Percentiles rank a stretch among this genome's conserved stretches.
Evolutionary conservation across 73 alveolate species (phyloP).

Genomic region (Symbiodinium natans): DNA sequence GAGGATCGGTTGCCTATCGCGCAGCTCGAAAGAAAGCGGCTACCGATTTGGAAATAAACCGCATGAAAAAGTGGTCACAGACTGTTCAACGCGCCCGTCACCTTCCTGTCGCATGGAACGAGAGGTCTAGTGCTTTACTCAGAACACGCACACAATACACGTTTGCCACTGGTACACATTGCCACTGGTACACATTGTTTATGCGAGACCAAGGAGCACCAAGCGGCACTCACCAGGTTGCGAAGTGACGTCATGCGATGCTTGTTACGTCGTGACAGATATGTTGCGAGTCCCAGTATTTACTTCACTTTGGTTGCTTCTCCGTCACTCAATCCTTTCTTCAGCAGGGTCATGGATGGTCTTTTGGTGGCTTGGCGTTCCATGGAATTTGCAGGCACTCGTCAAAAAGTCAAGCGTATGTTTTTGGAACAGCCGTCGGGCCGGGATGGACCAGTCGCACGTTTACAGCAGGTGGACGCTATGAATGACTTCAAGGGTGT

Average conservation of each 20-base stretch:
- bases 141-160: constrained; percentile 11
- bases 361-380: neutral
- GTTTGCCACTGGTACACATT: neutral
- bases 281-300: neutral
- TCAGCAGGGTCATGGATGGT: neutral
- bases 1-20: neutral
- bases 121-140: neutral
- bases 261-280: neutral
- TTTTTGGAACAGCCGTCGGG: neutral
- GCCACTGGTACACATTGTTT: neutral
- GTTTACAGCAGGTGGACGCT: neutral
- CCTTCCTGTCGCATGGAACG: neutral
- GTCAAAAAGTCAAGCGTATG: neutral
- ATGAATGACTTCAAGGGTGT: neutral
- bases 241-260: constrained; percentile 6
- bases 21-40: neutral
- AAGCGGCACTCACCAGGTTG: neutral
- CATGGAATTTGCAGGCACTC: neutral
- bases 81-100: neutral
- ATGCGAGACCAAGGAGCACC: neutral
- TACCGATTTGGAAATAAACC: neutral
- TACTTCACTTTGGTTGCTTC: constrained; percentile 2
- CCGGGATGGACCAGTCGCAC: neutral
- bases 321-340: constrained; percentile 2
- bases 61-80: neutral